Base-by-base conservation (phyloP, 768 basidiomycete genomes). In the Tricholoma furcatifolium region DNA sequence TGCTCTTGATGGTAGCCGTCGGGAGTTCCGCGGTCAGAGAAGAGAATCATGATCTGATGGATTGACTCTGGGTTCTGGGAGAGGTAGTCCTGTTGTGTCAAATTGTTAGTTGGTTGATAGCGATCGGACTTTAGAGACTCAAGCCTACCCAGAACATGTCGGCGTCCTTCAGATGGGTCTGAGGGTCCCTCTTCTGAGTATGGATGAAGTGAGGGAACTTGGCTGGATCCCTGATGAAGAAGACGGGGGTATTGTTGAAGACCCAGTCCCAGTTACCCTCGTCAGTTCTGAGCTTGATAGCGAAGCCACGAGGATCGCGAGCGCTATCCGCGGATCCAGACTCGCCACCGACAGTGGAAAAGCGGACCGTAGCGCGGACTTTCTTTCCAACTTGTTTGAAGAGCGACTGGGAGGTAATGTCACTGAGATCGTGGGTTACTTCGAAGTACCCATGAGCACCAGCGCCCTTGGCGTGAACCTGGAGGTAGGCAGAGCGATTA, bases 201-300 rank as follows among this genome's bases (percentile, higher is more conserved):
- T 98, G 95, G 61, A 96, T 91, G 70, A 97, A 87, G 74, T 97
- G 91, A 41, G 91, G 86, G 80, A 96, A 97, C 71, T 93, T 87
- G 70, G 87, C 80, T 12, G 89, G 83, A 67, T 95, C 85, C 60
- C 86, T 82, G 68, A 97, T 83, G 76, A 92, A 88, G 83, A 94
- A 93, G 59, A 95, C 80, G 43, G 94, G 92, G 12, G 90, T 92
- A 75, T 93, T 93, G 74, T 93, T 91, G 83, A 87, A 82, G 62
- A 94, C 94, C 80, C 89, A 89, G 67, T 97, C 94, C 70, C 84
- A 83, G 76, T 91, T 95, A 17, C 96, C 96, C 68, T 97, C 82
- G 2, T 91, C 84, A 0, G 96, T 93, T 68, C 83, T 89, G 58
- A 98, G 78, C 73, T 95, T 89, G 71, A 89, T 66, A 4, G 96